Conservation (phyloP, 2,329 filamentous ascomycete genomes). For the Ophiocordyceps sinensis region DNA sequence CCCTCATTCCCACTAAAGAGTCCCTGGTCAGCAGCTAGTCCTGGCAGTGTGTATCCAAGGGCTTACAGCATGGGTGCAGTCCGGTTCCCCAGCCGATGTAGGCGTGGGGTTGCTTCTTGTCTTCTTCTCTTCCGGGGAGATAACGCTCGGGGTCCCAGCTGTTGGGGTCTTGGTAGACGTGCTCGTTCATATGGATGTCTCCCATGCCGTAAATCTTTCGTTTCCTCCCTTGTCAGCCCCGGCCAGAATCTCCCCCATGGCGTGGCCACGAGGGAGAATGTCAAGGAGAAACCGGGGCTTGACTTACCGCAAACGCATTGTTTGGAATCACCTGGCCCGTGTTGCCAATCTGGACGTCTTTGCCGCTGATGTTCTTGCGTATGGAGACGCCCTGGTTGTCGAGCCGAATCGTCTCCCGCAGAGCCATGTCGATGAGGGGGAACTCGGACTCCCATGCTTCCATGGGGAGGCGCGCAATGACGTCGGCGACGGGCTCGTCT, state of each 20-base stretch:
- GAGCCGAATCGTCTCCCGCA: constrained; percentile 39
- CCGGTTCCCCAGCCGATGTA: constrained; percentile 22
- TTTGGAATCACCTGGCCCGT: constrained; percentile 34
- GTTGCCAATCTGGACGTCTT: constrained; percentile 26
- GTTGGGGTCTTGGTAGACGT: constrained; percentile 31
- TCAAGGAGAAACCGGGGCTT: too few species aligned
- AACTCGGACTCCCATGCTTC: constrained; percentile 43
- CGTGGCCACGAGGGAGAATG: too few species aligned
- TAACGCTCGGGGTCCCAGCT: constrained; percentile 37
- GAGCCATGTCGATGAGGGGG: constrained; percentile 32
- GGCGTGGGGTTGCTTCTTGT: constrained; percentile 15
- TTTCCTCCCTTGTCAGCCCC: not conserved
- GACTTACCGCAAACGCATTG: constrained; percentile 25
- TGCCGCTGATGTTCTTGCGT: constrained; percentile 33
- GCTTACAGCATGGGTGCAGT: constrained; percentile 19
- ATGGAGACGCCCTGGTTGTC: constrained; percentile 31
- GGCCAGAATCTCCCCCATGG: too few species aligned
- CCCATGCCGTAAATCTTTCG: constrained; percentile 23
- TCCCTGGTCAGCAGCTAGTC: not conserved
- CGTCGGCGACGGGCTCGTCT: constrained; percentile 16
- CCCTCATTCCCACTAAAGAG: constrained; percentile 3
- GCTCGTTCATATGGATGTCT: constrained; percentile 33
- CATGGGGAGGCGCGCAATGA: constrained; percentile 28
- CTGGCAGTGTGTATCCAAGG: too few species aligned
- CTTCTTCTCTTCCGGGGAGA: constrained; percentile 29